Evolutionary conservation across 2,329 filamentous ascomycete genomes (phyloP), one percentile per base, ranked within the genome.

Genomic region (Drechmeria coniospora): DNA sequence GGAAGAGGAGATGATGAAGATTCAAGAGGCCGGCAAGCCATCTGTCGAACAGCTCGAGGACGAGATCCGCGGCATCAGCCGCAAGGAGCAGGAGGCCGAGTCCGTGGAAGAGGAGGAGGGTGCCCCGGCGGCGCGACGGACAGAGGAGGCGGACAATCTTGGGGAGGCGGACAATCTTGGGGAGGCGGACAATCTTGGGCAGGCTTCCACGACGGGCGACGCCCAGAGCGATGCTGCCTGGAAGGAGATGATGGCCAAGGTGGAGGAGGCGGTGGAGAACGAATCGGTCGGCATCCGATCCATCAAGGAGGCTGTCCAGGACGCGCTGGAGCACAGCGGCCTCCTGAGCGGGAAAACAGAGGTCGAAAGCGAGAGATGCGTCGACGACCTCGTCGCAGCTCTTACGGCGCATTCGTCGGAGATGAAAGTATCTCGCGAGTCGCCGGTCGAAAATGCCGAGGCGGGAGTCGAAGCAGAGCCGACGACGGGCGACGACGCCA

Each of bases 21-120:
- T 90, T n/a, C 87, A 95, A 47, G 67, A 61, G 14, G 63, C 63
- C 10, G 74, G 69, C 32, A 69, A 71, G 36, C 68, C 61, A 12
- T 66, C 69, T 19, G 65, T 84, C 14, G 72, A 78, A 26, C 67
- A 67, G 9, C 81, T 81, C 38, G 78, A 92, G 48, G 62, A 60
- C 21, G 53, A 62, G 10, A 63, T 82, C 11, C 56, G 74, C 23
- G 70, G 64, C 7, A 39, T 74, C 3, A 49, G 50, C 2, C 43
- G 51, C 22, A 36, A 44, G 12, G 48, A 50, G 24, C 37, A 34
- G 4, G 48, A 53, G 20, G 34, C 29, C 4, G 37, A 46, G 21
- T 30, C 35, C 3, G 26, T 25, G 2, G 25, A 29, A 14, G 36
- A 36, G 14, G 37, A 36, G n/a, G 35, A 35, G 20, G 28, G 26